These are phyloP conservation scores for Musa troglodytarum DNA, from an alignment of 176 grass and related monocot species.

Conservation along the genomic window DNA sequence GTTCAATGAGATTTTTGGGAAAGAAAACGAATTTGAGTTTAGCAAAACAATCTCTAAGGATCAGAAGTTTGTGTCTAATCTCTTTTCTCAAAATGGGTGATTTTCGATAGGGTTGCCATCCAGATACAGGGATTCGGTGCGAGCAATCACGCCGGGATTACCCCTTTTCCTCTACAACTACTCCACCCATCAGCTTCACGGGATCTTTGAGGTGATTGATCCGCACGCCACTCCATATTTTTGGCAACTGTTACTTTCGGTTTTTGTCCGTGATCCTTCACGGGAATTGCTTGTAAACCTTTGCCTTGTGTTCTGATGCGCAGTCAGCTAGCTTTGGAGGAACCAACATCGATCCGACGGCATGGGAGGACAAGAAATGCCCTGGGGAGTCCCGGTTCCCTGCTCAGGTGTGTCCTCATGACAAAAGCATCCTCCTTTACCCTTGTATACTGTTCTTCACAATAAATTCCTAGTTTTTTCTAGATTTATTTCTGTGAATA, in stretches of 20 bases:
- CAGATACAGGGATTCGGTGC: conserved; percentile 88
- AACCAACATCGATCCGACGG: conserved; percentile 83
- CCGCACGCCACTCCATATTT: not conserved
- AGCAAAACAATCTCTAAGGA: too few relatives aligned
- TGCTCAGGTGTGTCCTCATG: conserved; percentile 50
- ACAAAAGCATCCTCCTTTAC: not conserved
- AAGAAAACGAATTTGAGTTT: too few relatives aligned
- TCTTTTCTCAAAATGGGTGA: not conserved
- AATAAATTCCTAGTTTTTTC: not conserved
- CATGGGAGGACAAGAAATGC: conserved; percentile 99
- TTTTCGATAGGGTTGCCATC: conserved; percentile 45
- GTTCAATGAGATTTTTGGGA: too few relatives aligned
- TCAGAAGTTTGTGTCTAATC: not conserved
- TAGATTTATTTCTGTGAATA: too few relatives aligned
- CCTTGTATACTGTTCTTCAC: not conserved
- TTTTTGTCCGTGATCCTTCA: not conserved
- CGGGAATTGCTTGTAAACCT: not conserved
- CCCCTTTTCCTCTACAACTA: conserved; percentile 99
- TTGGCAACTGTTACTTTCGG: not conserved
- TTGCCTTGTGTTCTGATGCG: not conserved
- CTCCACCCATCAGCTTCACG: conserved; percentile 95
- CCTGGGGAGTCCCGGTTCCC: conserved; percentile 95
- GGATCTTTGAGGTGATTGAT: conserved; percentile 73
- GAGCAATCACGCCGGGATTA: conserved; percentile 81
- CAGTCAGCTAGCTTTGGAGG: conserved; percentile 95